Evolutionary conservation across 2,329 filamentous ascomycete genomes (phyloP).

Genomic region (Aspergillus sp.): DNA sequence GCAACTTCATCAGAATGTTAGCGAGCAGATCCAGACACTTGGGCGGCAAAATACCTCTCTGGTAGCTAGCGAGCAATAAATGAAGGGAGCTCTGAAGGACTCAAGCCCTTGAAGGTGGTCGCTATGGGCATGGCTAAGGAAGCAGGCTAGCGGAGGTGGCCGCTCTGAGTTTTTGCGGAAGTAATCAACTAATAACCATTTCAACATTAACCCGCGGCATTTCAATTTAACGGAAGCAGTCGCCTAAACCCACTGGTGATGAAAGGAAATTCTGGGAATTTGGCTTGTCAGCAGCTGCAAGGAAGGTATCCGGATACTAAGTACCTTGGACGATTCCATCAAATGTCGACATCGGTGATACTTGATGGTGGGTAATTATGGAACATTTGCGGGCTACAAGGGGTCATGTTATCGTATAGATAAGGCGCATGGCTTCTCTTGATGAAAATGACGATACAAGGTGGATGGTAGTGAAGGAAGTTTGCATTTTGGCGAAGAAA

Average conservation of each 20-base stretch:
- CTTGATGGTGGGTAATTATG: not conserved
- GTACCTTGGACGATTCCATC: constrained; percentile 60
- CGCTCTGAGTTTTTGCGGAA: constrained; percentile 62
- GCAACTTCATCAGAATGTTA: constrained; percentile 48
- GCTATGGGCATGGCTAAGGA: constrained; percentile 89
- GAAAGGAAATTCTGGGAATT: constrained; percentile 67
- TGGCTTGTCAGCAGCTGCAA: not conserved
- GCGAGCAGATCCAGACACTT: not conserved
- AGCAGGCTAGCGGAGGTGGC: constrained; percentile 72
- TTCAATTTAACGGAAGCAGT: not conserved
- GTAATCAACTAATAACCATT: constrained; percentile 65
- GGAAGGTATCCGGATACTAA: not conserved
- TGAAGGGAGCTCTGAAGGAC: constrained; percentile 71
- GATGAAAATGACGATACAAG: not conserved
- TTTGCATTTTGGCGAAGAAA: not conserved
- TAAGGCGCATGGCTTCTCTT: not conserved
- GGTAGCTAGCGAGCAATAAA: constrained; percentile 87
- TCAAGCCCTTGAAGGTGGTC: constrained; percentile 85
- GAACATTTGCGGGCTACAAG: not conserved
- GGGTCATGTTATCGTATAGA: not conserved
- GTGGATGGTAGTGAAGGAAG: not conserved
- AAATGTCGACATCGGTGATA: constrained; percentile 69
- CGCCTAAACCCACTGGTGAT: constrained; percentile 59
- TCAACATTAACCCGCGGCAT: not conserved
- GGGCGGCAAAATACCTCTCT: constrained; percentile 53